Percentiles rank a stretch among this genome's conserved stretches.
These are phyloP conservation scores for Dendrocalamus latiflorus DNA, from an alignment of 202 grass and related monocot genomes.

Conservation along the genomic window DNA sequence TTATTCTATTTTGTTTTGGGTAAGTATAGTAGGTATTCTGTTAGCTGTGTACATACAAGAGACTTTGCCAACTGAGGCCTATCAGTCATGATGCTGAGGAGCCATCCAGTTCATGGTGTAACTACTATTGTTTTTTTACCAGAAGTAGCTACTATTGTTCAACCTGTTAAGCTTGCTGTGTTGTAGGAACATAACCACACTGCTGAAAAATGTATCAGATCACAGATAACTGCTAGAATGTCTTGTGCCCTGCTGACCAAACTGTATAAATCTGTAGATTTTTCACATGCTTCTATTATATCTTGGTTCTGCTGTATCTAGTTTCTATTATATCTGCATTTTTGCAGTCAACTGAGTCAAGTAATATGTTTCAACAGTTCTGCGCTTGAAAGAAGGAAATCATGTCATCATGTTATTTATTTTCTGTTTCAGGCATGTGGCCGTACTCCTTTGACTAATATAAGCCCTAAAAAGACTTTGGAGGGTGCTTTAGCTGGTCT, in stretches of 20 bases:
- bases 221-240: background rate
- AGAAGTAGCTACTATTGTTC: too few relatives aligned
- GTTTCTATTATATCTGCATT: background rate
- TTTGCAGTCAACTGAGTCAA: background rate
- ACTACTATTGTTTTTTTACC: too few relatives aligned
- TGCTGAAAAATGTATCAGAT: background rate
- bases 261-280: constrained; percentile 7
- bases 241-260: background rate
- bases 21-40: background rate
- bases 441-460: constrained; percentile 72
- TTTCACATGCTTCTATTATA: background rate
- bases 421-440: constrained; percentile 77
- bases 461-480: constrained; percentile 97
- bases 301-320: background rate
- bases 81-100: background rate
- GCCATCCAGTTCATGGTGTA: constrained; percentile 4
- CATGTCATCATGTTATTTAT: background rate
- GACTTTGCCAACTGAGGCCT: background rate
- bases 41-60: background rate
- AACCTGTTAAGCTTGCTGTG: background rate
- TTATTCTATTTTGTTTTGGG: background rate
- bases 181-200: background rate
- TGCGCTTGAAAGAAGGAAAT: constrained; percentile 26
- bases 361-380: background rate
- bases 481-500: constrained; percentile 89